Base-by-base conservation (phyloP, 805 yeast species). In the Starmerella floris region DNA sequence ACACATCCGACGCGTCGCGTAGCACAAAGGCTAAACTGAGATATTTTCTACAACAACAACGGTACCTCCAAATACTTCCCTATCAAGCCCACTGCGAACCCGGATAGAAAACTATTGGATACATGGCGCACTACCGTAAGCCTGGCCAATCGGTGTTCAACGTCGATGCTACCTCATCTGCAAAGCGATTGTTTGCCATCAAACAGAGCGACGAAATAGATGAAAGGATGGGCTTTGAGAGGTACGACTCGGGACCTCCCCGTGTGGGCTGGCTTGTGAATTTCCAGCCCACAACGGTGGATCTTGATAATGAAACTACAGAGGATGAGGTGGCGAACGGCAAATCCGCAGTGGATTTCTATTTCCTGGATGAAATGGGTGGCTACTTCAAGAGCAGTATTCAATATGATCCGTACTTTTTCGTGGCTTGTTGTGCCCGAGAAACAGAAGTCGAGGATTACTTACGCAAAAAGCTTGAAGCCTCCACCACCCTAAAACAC, bases 361-460 rank as follows among this genome's bases (percentile, higher is more conserved):
- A 93, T 58, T 91, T 93, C 53, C 62, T 91, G 6, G 97, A 87
- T 59, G 95, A 83, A 55, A 96, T 87, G 59, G 99, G 99, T 37
- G 98, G 96, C 5, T 76, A 82, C 35, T 91, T 93, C 66, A 91
- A 88, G 58, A 78, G 85, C 3, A 79, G 94, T 1, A 62, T 83
- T 13, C 79, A 72, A 44, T 83, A 73, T 57, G 85, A 83, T 52
- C 99, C 99, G 0, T 91, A 91, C 59, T 82, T 91, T 56, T 73
- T 79, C 40, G 63, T 91, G 10, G 68, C 75, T 2, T 74, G 83
- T 49, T 51, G 56, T 20, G 67, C 66, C 16, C 62, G 62, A 16
- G 83, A 77, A 46, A 61, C 73, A 2, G 96, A 83, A 49, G 83
- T 85, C 3, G 97, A 91, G 60, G 98, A 91, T 56, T 79, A 73